Evolutionary conservation across 2,329 filamentous ascomycete species (phyloP), one percentile per base, ranked within the genome.

Genomic region (Cercospora canescens): DNA sequence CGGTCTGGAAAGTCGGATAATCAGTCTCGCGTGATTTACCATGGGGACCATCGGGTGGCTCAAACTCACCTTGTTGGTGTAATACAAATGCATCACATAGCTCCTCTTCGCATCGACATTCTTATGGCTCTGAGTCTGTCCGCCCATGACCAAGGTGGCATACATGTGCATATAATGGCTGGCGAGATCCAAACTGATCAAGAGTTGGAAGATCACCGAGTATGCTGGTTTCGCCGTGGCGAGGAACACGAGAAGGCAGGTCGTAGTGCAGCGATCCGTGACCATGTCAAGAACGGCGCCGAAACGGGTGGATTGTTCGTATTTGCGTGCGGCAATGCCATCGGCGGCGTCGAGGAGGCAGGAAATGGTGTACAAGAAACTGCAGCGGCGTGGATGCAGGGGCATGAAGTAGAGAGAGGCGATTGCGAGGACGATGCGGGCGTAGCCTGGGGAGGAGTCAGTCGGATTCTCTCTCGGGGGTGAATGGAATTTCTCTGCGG

Each of bases 151-250:
- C 75, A 97, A 83, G 0, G 93, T 97, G 12, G 94, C 92, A 78
- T 96, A 98, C 95, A 99, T 99, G 83, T 99, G 95, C 85, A 98
- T 94, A 79, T 98, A 99, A 81, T 99, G 95, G 78, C 93, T 97
- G 30, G 95, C 91, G 70, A 99, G 86, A 80, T 99, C 95, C 74
- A 99, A 82, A 63, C 91, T 91, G 79, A 99, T 97, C 76, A 99
- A 82, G 52, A 90, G 88, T 83, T 99, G 95, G 86, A 99, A 99
- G 66, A 98, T 77, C 72, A 98, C 93, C 70, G 92, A 89, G 90
- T 93, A 98, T 64, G 94, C 88, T 4, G 95, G 95, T 82, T 96
- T 99, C 21, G 95, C 95, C 14, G 93, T 96, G 45, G 92, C 93
- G 69, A 99, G 82, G 83, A 98, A 99, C 59, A 98, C 94, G 57